Evolutionary conservation across 768 basidiomycete species (phyloP).

Genomic region (Gloeopeniophorella convolvens): DNA sequence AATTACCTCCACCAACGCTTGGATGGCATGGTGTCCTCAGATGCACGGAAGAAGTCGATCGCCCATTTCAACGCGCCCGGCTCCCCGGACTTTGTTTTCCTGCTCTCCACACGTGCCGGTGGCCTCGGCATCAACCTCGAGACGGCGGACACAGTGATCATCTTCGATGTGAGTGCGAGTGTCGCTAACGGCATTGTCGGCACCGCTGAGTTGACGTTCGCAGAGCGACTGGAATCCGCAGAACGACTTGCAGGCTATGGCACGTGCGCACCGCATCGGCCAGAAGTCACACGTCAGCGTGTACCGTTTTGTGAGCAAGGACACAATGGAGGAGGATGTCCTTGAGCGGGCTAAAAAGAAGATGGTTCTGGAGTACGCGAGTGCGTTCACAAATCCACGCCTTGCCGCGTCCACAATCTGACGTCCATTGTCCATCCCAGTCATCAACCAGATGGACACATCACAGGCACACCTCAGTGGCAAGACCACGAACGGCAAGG

Average conservation of each 20-base stretch:
- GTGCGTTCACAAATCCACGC: conserved; percentile 47
- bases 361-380: conserved; percentile 99
- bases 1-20: conserved; percentile 91
- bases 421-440: conserved; percentile 41
- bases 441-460: conserved; percentile 99
- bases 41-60: conserved; percentile 90
- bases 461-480: conserved; percentile 93
- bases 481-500: conserved; percentile 54
- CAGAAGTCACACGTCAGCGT: conserved; percentile 99
- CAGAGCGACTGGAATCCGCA: conserved; percentile 99
- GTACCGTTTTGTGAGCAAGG: conserved; percentile 97
- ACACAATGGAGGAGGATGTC: conserved; percentile 99
- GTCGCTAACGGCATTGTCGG: neutral
- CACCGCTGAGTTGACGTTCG: conserved; percentile 22
- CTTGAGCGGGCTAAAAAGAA: conserved; percentile 98
- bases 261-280: conserved; percentile 96
- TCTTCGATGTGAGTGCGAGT: conserved; percentile 76
- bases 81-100: conserved; percentile 93
- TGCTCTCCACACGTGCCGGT: conserved; percentile 94
- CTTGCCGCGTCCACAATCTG: neutral
- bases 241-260: conserved; percentile 99
- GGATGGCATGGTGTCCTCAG: conserved; percentile 93
- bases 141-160: conserved; percentile 98
- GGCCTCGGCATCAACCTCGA: conserved; percentile 98
- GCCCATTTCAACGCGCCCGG: conserved; percentile 94